phyloP scores from a whole-genome alignment of 495 filamentous ascomycete genomes.

The Penicillium steckii region DNA sequence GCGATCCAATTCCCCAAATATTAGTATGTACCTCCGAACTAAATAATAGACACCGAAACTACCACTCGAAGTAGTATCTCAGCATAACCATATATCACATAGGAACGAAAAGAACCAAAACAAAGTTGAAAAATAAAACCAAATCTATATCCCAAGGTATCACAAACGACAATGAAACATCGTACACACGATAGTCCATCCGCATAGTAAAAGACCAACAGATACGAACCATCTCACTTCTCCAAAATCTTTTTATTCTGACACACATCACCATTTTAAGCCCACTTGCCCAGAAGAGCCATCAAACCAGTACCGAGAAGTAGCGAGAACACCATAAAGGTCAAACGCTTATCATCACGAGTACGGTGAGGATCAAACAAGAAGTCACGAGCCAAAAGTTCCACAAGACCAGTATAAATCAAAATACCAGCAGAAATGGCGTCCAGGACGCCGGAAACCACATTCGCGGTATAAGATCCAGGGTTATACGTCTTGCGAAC shows the following conservation, averaged over 20 bases:
- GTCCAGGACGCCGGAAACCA: constrained; percentile 40
- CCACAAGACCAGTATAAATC: constrained; percentile 42
- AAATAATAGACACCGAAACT: no score
- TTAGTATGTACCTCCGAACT: no score
- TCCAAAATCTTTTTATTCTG: background rate
- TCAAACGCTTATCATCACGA: constrained; percentile 28
- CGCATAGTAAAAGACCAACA: no score
- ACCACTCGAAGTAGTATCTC: background rate
- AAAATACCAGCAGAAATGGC: constrained; percentile 38
- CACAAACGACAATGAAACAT: background rate
- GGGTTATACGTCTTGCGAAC: constrained; percentile 40
- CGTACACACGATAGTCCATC: background rate
- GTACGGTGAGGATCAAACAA: constrained; percentile 40
- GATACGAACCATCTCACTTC: background rate
- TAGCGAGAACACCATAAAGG: constrained; percentile 35
- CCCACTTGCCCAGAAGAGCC: constrained; percentile 43
- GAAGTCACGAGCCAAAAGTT: constrained; percentile 40
- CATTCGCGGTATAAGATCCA: constrained; percentile 34
- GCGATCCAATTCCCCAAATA: background rate
- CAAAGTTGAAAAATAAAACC: background rate
- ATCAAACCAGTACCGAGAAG: constrained; percentile 39
- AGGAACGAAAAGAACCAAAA: background rate
- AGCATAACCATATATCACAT: background rate
- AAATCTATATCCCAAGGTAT: constrained; percentile 1
- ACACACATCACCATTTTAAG: constrained; percentile 9